A percentile compares a stretch with the other conserved stretches of the same genome.
phyloP scores from a whole-genome alignment of 768 basidiomycete species.

The Collybia nuda region DNA sequence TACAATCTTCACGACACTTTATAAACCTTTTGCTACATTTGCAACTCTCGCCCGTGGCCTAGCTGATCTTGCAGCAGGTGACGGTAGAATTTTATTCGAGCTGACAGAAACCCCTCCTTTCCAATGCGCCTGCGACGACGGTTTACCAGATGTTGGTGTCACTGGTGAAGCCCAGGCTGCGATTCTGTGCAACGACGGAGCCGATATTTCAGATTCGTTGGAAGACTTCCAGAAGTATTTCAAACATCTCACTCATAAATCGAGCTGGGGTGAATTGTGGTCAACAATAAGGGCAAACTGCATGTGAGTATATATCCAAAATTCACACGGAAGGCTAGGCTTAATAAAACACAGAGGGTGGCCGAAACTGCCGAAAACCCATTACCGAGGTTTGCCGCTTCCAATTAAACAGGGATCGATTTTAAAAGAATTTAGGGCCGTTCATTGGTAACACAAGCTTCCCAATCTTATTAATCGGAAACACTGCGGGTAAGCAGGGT shows the following conservation, averaged over 20 bases:
- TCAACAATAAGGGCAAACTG: slow-evolving; percentile 23
- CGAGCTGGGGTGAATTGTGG: slow-evolving; percentile 32
- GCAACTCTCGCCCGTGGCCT: slow-evolving; percentile 32
- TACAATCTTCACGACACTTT: slow-evolving; percentile 32
- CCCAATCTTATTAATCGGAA: slow-evolving; percentile 25
- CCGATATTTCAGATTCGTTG: slow-evolving; percentile 23
- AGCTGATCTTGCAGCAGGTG: slow-evolving; percentile 30
- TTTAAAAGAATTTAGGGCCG: slow-evolving; percentile 25
- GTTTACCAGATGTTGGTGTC: not conserved
- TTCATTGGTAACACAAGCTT: slow-evolving; percentile 29
- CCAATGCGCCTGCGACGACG: slow-evolving; percentile 27
- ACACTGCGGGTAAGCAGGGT: slow-evolving; percentile 18
- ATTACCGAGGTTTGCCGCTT: slow-evolving; percentile 18
- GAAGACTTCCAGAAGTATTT: slow-evolving; percentile 28
- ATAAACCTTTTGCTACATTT: slow-evolving; percentile 33
- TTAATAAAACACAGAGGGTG: slow-evolving; percentile 16
- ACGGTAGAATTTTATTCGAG: slow-evolving; percentile 25
- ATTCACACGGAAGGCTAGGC: too few species aligned
- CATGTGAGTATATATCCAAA: slow-evolving; percentile 22
- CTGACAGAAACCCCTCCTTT: slow-evolving; percentile 17
- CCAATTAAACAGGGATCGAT: not conserved
- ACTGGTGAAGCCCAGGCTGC: slow-evolving; percentile 20
- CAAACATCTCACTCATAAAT: slow-evolving; percentile 17
- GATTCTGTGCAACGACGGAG: slow-evolving; percentile 35
- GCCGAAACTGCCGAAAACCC: slow-evolving; percentile 18